Evolutionary conservation across 2,329 filamentous ascomycete species (phyloP).

Genomic region (Juglanconis oblonga): DNA sequence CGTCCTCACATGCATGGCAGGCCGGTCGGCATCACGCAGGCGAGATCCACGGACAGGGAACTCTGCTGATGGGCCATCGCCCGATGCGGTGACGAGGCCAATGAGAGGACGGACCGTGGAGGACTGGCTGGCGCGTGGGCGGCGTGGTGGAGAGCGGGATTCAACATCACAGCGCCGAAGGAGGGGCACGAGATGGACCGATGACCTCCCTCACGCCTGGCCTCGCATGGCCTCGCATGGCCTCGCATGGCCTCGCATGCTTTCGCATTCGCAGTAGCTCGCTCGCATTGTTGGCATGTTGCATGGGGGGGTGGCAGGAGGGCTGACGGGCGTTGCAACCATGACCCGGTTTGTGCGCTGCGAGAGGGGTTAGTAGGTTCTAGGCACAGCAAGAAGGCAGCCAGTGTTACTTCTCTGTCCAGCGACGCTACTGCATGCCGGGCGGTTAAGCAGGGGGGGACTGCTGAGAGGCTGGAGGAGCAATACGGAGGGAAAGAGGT

Average conservation of each 20-base stretch:
- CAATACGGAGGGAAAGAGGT: neutral
- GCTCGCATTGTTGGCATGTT: slow-evolving; percentile 6
- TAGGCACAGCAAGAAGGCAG: slow-evolving; percentile 19
- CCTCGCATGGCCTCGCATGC: neutral
- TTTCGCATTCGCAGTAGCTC: neutral
- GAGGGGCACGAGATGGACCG: neutral
- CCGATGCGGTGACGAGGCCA: slow-evolving; percentile 23
- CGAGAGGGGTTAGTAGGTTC: neutral
- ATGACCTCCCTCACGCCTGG: too few species aligned
- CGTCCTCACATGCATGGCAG: slow-evolving; percentile 9
- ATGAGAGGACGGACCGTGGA: slow-evolving; percentile 19
- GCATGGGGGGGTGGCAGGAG: neutral
- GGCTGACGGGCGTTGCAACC: slow-evolving; percentile 7
- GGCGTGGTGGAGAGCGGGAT: slow-evolving; percentile 17
- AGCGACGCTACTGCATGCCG: slow-evolving; percentile 34
- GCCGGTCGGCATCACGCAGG: slow-evolving; percentile 9
- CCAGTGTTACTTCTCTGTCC: slow-evolving; percentile 25
- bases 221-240: too few species aligned
- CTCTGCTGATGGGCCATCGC: slow-evolving; percentile 15
- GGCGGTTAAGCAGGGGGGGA: slow-evolving; percentile 36
- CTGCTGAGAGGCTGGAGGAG: slow-evolving; percentile 4
- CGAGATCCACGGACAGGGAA: slow-evolving; percentile 4
- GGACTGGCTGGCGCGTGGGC: slow-evolving; percentile 4
- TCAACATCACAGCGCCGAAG: slow-evolving; percentile 24
- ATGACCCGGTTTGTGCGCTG: neutral